These are phyloP conservation scores for Anaeramoeba ignava DNA, from an alignment of 78 protist genomes.

Conservation along the genomic window DNA sequence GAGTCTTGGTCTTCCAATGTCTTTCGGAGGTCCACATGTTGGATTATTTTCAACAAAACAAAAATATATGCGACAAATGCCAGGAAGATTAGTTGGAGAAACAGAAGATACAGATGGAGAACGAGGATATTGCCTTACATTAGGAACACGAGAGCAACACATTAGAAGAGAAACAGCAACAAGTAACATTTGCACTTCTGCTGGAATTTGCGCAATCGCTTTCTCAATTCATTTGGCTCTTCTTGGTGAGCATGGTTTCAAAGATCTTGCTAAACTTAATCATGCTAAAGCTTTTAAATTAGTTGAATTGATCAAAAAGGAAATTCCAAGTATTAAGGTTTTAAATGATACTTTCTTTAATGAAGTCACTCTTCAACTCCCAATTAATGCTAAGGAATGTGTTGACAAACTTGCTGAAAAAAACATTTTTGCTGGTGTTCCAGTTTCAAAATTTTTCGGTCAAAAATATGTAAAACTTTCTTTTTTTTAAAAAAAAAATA, in stretches of 20 bases:
- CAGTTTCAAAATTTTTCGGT: constrained; percentile 10
- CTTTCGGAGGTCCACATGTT: constrained; percentile 24
- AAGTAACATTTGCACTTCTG: constrained; percentile 25
- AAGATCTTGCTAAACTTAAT: neutral
- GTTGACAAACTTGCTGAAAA: neutral
- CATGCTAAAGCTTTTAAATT: neutral
- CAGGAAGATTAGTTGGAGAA: constrained; percentile 29
- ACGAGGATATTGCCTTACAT: neutral
- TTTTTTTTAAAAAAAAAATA: no score
- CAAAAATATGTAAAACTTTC: no score
- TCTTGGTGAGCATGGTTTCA: constrained; percentile 12
- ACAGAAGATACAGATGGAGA: constrained; percentile 18
- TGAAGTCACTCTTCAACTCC: constrained; percentile 15
- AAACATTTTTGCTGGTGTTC: constrained; percentile 12
- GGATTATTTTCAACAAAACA: constrained; percentile 10
- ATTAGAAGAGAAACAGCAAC: constrained; percentile 23
- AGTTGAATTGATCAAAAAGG: neutral
- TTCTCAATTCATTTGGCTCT: constrained; percentile 12
- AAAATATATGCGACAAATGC: constrained; percentile 14
- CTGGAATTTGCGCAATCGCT: constrained; percentile 9
- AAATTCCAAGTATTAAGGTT: neutral
- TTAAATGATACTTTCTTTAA: constrained; percentile 22
- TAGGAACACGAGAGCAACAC: constrained; percentile 25
- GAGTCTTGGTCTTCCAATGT: constrained; percentile 2
- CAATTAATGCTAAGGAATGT: constrained; percentile 2